Base-by-base conservation (phyloP, 148 eudicot genomes). In the Fagopyrum homotropicum region DNA sequence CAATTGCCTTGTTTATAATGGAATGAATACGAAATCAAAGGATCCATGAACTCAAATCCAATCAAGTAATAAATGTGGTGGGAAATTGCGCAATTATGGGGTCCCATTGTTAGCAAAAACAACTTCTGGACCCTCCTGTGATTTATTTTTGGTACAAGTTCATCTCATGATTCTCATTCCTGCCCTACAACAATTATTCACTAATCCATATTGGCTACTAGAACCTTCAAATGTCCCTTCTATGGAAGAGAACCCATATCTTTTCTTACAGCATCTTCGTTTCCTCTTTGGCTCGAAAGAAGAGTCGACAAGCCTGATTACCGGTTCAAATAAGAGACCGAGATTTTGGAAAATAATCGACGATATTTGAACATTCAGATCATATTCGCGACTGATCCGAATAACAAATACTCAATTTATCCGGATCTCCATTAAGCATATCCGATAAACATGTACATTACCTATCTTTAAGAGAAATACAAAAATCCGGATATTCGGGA, bases 141-240 rank as follows among this genome's bases (percentile, higher is more conserved):
- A 63, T 63, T 30, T 30, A 10, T 11, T 26, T 35, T 63, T 35
- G 45, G 7, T 30, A 63, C 30, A 30, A 14, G 5, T 16, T 22
- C 26, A 22, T 22, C 26, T 22, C 26, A 22, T 22, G 26, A 22
- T 22, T 56, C 61, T 56, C 61, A 15, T 59, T 59, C 30, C 12
- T 30, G 64, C 64, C 64, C 47, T 66, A 6, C 71, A 35, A 12
- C 19, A 66, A 66, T 40, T 8, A 40, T 66, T 14, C 5, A 35
- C 40, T 35, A 35, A 35, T 35, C 40, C 40, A 59, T 7, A 40
- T 35, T 66, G 71, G 71, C 46, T 66, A 22, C 71, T 66, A 66
- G 71, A 66, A 66, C 46, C 71, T 66, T 66, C 71, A 66, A 15
- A 63, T 29, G 40, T 7, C 40, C 30, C 40, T n/a, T 60, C 40